Conservation (phyloP, 768 basidiomycete genomes). For the Tremella fuciformis region DNA sequence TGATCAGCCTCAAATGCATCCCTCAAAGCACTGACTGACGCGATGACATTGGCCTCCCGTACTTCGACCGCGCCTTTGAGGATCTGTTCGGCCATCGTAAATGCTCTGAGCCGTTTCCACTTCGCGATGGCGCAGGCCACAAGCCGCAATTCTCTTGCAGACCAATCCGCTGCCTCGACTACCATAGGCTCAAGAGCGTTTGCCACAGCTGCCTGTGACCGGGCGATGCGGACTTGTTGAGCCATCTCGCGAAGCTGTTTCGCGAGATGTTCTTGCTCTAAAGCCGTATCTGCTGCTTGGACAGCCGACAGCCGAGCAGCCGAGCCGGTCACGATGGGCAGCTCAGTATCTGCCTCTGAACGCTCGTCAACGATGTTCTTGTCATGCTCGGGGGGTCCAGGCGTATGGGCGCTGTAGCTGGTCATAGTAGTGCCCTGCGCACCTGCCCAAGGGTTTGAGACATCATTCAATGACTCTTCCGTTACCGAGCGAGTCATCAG, state of each 20-base stretch:
- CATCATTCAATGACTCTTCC: slow-evolving; percentile 33
- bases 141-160: slow-evolving; percentile 73
- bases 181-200: slow-evolving; percentile 58
- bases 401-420: slow-evolving; percentile 29
- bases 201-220: slow-evolving; percentile 53
- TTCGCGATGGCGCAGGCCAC: slow-evolving; percentile 77
- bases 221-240: slow-evolving; percentile 73
- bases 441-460: slow-evolving; percentile 35
- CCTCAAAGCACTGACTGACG: slow-evolving; percentile 24
- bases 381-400: slow-evolving; percentile 15
- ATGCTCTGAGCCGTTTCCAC: slow-evolving; percentile 80
- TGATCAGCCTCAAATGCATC: slow-evolving; percentile 15
- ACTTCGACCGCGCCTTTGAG: slow-evolving; percentile 78
- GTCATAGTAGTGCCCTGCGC: slow-evolving; percentile 31
- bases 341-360: slow-evolving; percentile 17
- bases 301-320: neutral
- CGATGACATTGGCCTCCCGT: slow-evolving; percentile 90
- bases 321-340: slow-evolving; percentile 1
- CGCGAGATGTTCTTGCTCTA: slow-evolving; percentile 68
- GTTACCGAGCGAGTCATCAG: slow-evolving; percentile 28
- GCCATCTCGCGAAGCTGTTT: slow-evolving; percentile 77
- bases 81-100: slow-evolving; percentile 88
- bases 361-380: slow-evolving; percentile 15
- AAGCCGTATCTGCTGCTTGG: slow-evolving; percentile 22
- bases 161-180: slow-evolving; percentile 79